A percentile compares a stretch with the other conserved stretches of the same genome.
Evolutionary conservation across 2,329 filamentous ascomycete species (phyloP).

Genomic region (Sphaerulina musiva): DNA sequence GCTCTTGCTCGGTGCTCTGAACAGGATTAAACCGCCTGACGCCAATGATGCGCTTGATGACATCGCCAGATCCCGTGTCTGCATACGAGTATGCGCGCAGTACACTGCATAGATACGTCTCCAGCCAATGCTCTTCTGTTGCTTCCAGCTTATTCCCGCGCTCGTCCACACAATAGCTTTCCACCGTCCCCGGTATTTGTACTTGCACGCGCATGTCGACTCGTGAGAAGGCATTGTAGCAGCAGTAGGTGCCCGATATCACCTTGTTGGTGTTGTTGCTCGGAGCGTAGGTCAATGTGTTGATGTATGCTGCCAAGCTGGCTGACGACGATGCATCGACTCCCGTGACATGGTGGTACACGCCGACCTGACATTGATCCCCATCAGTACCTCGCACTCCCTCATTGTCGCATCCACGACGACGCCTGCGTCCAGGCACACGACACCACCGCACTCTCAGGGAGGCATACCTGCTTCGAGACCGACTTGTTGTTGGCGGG

Average conservation of each 20-base stretch:
- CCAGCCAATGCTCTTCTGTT: constrained; percentile 90
- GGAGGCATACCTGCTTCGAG: constrained; percentile 47
- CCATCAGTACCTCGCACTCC: not conserved
- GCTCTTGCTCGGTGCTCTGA: constrained; percentile 95
- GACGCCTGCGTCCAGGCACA: not conserved
- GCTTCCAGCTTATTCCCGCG: constrained; percentile 89
- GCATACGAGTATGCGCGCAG: constrained; percentile 93
- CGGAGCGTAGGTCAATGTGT: constrained; percentile 87
- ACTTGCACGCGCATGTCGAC: constrained; percentile 98
- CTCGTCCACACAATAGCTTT: constrained; percentile 96
- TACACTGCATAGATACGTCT: constrained; percentile 94
- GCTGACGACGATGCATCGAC: constrained; percentile 96
- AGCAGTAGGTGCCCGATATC: constrained; percentile 90
- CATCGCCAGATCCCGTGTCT: constrained; percentile 87
- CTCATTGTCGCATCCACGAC: not conserved
- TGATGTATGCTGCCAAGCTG: constrained; percentile 95
- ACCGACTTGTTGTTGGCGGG: constrained; percentile 48
- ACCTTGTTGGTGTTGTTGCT: constrained; percentile 82
- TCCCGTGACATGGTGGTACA: constrained; percentile 97
- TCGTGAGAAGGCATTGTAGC: constrained; percentile 98
- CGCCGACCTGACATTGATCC: constrained; percentile 58
- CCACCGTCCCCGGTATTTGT: constrained; percentile 90
- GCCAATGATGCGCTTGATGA: constrained; percentile 95
- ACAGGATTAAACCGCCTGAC: constrained; percentile 95
- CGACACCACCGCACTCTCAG: not conserved